Evolutionary conservation across 306 rosid species (phyloP).

Genomic region (Glycine soja): DNA sequence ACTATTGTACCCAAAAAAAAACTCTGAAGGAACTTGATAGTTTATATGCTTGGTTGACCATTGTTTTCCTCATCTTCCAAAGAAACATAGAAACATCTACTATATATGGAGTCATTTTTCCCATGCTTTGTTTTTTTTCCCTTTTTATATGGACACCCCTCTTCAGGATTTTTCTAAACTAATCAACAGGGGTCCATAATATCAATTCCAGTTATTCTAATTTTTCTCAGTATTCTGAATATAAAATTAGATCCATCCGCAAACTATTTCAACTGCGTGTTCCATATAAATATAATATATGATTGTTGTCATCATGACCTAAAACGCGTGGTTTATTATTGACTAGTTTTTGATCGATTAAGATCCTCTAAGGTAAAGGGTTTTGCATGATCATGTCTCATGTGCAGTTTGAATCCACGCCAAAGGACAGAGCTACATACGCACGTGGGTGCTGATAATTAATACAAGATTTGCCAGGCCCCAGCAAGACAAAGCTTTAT

Average conservation of each 20-base stretch:
- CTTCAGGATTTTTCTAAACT: not conserved
- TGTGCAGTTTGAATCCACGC: conserved; percentile 41
- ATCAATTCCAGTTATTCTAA: too few species aligned
- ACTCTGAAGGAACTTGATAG: too few species aligned
- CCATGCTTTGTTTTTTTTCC: not conserved
- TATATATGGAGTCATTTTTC: not conserved
- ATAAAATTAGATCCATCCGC: too few species aligned
- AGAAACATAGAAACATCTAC: too few species aligned
- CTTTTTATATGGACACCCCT: not conserved
- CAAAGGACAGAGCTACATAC: conserved; percentile 15
- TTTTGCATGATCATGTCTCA: not conserved
- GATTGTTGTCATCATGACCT: too few species aligned
- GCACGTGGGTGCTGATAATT: conserved; percentile 32
- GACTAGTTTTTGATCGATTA: not conserved
- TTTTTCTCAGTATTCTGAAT: too few species aligned
- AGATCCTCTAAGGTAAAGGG: too few species aligned
- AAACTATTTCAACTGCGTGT: too few species aligned
- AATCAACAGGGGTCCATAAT: not conserved
- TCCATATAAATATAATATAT: too few species aligned
- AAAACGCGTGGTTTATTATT: not conserved
- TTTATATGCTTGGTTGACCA: too few species aligned
- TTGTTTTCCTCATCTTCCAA: too few species aligned
- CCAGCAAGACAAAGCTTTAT: not conserved
- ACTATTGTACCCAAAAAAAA: too few species aligned
- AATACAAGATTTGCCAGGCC: conserved; percentile 15